Percentiles rank a stretch among this genome's conserved stretches.
These are phyloP conservation scores for Berberis vulgaris DNA, from an alignment of 164 flowering plant genomes.

Conservation along the genomic window DNA sequence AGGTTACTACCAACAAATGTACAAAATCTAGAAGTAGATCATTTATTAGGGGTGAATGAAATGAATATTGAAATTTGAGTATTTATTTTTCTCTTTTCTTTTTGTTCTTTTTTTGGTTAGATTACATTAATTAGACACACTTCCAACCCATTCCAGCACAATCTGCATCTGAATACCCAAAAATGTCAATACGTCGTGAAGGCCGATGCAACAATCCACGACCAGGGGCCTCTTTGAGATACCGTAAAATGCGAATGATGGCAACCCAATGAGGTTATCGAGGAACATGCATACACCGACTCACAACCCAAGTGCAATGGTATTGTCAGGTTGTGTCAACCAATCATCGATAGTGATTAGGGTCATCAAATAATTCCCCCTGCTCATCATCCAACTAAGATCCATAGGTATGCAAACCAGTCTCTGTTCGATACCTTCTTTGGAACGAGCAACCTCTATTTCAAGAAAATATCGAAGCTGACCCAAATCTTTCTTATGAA, in stretches of 20 bases:
- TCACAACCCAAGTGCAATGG: not conserved
- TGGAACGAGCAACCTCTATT: not conserved
- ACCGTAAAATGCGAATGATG: not conserved
- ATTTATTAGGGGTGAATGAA: too few relatives aligned
- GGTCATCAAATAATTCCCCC: not conserved
- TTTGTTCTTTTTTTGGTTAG: too few relatives aligned
- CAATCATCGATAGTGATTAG: not conserved
- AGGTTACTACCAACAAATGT: not conserved
- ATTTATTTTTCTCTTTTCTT: too few relatives aligned
- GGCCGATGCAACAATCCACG: not conserved
- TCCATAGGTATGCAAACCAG: not conserved
- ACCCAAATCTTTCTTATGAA: not conserved
- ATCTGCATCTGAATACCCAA: not conserved
- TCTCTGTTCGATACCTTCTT: not conserved
- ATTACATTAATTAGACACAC: too few relatives aligned
- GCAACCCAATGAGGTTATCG: not conserved
- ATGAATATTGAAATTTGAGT: too few relatives aligned
- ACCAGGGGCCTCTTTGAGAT: not conserved
- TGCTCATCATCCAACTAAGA: not conserved
- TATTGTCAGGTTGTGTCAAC: not conserved
- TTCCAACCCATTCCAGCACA: not conserved
- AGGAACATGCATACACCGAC: constrained; percentile 1
- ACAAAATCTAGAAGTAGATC: not conserved
- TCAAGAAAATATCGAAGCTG: not conserved
- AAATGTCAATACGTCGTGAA: not conserved